Evolutionary conservation across 768 basidiomycete species (phyloP).

Genomic region (Podaxis carcinomalis): DNA sequence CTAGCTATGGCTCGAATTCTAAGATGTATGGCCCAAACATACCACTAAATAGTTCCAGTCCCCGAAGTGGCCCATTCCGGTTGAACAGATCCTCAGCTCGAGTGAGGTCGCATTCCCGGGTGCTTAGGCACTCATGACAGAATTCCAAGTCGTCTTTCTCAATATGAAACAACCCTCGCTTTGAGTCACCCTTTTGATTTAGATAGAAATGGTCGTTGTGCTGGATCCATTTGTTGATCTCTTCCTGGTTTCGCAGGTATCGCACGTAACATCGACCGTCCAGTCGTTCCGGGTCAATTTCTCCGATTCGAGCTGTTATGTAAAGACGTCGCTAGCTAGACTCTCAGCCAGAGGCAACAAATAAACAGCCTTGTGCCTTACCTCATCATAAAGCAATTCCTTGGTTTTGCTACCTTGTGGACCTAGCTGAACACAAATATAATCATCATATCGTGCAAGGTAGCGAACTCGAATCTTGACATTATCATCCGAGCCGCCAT

Average conservation of each 20-base stretch:
- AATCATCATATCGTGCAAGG: slow-evolving; percentile 45
- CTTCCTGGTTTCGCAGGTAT: slow-evolving; percentile 25
- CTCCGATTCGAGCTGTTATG: slow-evolving; percentile 24
- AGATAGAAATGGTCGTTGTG: slow-evolving; percentile 59
- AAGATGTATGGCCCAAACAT: slow-evolving; percentile 11
- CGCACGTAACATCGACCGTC: slow-evolving; percentile 54
- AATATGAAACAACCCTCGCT: slow-evolving; percentile 18
- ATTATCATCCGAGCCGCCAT: slow-evolving; percentile 11
- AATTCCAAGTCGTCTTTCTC: slow-evolving; percentile 21
- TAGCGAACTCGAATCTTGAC: slow-evolving; percentile 31
- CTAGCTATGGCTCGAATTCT: background rate
- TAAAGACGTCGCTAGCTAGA: slow-evolving; percentile 38
- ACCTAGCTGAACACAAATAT: slow-evolving; percentile 18
- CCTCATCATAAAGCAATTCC: slow-evolving; percentile 37
- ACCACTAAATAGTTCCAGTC: slow-evolving; percentile 72
- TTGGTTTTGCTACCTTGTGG: background rate
- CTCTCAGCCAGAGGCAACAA: background rate
- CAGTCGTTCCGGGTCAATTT: slow-evolving; percentile 33
- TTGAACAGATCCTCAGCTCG: slow-evolving; percentile 25
- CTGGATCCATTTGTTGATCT: slow-evolving; percentile 45
- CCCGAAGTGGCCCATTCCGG: slow-evolving; percentile 43
- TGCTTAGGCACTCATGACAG: slow-evolving; percentile 36
- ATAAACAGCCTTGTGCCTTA: slow-evolving; percentile 24
- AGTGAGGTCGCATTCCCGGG: slow-evolving; percentile 27
- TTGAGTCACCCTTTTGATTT: slow-evolving; percentile 25